A percentile compares a stretch with the other conserved stretches of the same genome.
Evolutionary conservation across 805 yeast species (phyloP).

Genomic region (Lipomyces mesembrius): DNA sequence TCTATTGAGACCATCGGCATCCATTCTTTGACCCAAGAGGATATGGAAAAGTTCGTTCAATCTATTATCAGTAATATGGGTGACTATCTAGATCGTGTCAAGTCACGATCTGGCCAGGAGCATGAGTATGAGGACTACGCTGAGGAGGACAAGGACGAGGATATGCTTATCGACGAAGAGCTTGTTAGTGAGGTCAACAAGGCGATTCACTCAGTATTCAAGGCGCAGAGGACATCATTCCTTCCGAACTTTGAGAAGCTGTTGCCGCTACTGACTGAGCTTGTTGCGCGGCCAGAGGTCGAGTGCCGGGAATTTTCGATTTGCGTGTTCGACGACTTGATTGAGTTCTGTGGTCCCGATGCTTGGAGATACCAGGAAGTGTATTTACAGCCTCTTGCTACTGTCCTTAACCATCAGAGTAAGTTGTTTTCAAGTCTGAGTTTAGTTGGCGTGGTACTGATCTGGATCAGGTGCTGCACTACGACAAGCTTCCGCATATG

Average conservation of each 20-base stretch:
- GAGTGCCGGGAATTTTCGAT: constrained; percentile 76
- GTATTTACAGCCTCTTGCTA: constrained; percentile 67
- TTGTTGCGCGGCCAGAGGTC: constrained; percentile 68
- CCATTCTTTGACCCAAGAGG: constrained; percentile 55
- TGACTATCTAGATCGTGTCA: constrained; percentile 72
- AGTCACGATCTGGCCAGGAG: constrained; percentile 52
- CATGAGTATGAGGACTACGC: constrained; percentile 64
- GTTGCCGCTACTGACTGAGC: constrained; percentile 64
- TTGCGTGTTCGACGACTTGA: constrained; percentile 76
- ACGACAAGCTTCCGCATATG: constrained; percentile 85
- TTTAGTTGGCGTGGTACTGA: neutral
- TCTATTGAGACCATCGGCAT: constrained; percentile 72
- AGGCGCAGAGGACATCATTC: constrained; percentile 60
- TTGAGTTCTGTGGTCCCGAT: constrained; percentile 76
- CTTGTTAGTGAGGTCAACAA: constrained; percentile 83
- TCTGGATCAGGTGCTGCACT: constrained; percentile 52
- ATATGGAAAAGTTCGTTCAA: constrained; percentile 58
- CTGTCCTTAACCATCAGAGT: constrained; percentile 53
- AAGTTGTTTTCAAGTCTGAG: constrained; percentile 8
- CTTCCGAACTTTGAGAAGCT: constrained; percentile 66
- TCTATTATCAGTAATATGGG: constrained; percentile 64
- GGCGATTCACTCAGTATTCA: constrained; percentile 71
- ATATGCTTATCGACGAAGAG: constrained; percentile 86
- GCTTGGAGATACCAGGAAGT: constrained; percentile 67
- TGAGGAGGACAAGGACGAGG: constrained; percentile 81